Conservation (phyloP, 306 rosid genomes). For the Dalbergia cochinchinensis region DNA sequence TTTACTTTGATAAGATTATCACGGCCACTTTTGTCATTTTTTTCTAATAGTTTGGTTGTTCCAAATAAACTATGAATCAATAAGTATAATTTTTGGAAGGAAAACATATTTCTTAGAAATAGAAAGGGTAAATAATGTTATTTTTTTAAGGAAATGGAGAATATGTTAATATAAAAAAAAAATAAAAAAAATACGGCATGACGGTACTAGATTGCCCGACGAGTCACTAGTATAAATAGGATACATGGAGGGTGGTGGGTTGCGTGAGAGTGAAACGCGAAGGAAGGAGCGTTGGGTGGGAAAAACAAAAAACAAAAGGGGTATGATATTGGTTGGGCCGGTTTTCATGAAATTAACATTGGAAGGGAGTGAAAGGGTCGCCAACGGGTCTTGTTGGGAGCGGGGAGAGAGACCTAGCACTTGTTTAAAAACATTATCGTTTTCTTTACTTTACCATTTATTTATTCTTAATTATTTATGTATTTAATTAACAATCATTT, state of each 20-base stretch:
- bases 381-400: slow-evolving; percentile 36
- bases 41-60: too few relatives aligned
- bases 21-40: too few relatives aligned
- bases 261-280: slow-evolving; percentile 8
- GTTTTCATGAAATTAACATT: slow-evolving; percentile 39
- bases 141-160: too few relatives aligned
- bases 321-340: slow-evolving; percentile 38
- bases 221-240: too few relatives aligned
- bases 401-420: slow-evolving; percentile 46
- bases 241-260: neutral
- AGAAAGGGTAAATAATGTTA: too few relatives aligned
- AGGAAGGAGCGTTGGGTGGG: slow-evolving; percentile 8
- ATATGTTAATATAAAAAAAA: too few relatives aligned
- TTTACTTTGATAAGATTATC: too few relatives aligned
- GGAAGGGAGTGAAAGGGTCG: slow-evolving; percentile 44
- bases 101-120: too few relatives aligned
- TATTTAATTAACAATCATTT: neutral
- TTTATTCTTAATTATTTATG: neutral
- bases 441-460: neutral
- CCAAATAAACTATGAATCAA: too few relatives aligned
- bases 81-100: too few relatives aligned
- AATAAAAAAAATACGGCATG: too few relatives aligned
- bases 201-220: too few relatives aligned
- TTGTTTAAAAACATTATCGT: slow-evolving; percentile 30
- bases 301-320: neutral